Conservation (phyloP, 306 rosid genomes). For the Potentilla sterilis region DNA sequence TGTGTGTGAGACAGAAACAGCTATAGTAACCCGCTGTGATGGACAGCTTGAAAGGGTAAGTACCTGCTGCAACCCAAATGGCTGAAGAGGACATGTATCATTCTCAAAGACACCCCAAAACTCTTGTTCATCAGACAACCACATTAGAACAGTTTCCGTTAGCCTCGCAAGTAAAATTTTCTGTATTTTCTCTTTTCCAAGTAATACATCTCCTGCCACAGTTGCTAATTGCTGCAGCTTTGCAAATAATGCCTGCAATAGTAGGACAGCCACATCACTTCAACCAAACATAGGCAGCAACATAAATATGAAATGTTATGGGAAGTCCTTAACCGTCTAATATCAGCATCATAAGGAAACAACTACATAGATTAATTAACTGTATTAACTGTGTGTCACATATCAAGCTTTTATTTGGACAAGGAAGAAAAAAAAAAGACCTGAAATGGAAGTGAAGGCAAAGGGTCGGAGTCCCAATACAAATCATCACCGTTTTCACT, state of each 20-base stretch:
- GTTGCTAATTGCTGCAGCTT: slow-evolving; percentile 87
- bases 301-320: background rate
- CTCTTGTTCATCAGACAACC: slow-evolving; percentile 96
- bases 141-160: slow-evolving; percentile 94
- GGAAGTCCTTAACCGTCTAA: slow-evolving; percentile 5
- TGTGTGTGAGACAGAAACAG: background rate
- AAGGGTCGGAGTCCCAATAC: slow-evolving; percentile 59
- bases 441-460: slow-evolving; percentile 99
- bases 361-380: background rate
- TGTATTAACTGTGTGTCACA: background rate
- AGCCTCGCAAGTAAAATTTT: slow-evolving; percentile 93
- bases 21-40: background rate
- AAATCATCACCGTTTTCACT: slow-evolving; percentile 58
- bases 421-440: slow-evolving; percentile 38
- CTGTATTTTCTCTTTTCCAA: slow-evolving; percentile 86
- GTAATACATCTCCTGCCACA: slow-evolving; percentile 93
- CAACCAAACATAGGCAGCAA: slow-evolving; percentile 14
- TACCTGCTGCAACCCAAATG: slow-evolving; percentile 92
- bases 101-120: slow-evolving; percentile 89
- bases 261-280: slow-evolving; percentile 23
- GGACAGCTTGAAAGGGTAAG: slow-evolving; percentile 19
- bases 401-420: background rate
- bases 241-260: slow-evolving; percentile 81
- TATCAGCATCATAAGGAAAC: background rate
- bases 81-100: slow-evolving; percentile 61